phyloP scores from a whole-genome alignment of 352 stramenopile genomes.

The Pythium phragmitis region DNA sequence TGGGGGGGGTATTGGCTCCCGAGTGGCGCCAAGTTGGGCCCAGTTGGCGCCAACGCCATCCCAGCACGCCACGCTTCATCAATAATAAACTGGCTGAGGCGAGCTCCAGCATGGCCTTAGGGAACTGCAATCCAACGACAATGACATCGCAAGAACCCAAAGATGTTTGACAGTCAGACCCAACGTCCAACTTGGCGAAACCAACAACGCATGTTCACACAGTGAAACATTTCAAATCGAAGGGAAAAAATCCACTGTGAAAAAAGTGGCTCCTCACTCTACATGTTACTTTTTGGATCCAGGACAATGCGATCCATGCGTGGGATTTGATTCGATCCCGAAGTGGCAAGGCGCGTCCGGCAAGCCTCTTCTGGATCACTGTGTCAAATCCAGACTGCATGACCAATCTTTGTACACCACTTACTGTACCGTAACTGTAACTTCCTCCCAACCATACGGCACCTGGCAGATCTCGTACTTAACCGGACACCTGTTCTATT shows the following conservation, averaged over 20 bases:
- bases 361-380: not conserved
- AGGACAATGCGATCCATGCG: not conserved
- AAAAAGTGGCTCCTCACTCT: not conserved
- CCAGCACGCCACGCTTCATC: not conserved
- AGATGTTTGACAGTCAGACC: too few relatives aligned
- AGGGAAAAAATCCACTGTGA: not conserved
- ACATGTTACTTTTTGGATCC: constrained; percentile 4
- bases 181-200: too few relatives aligned
- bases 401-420: not conserved
- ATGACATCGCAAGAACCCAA: too few relatives aligned
- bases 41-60: constrained; percentile 4
- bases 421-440: not conserved
- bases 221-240: too few relatives aligned
- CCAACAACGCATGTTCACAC: too few relatives aligned
- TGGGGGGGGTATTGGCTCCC: too few relatives aligned
- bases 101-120: not conserved
- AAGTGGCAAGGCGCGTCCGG: not conserved
- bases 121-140: not conserved
- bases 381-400: not conserved
- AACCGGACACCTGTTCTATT: not conserved
- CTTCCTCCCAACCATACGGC: constrained; percentile 12
- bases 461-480: constrained; percentile 9
- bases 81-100: not conserved
- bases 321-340: not conserved
- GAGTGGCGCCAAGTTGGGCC: not conserved